Conservation (phyloP, 129 eudicot genomes). For the Saposhnikovia divaricata region DNA sequence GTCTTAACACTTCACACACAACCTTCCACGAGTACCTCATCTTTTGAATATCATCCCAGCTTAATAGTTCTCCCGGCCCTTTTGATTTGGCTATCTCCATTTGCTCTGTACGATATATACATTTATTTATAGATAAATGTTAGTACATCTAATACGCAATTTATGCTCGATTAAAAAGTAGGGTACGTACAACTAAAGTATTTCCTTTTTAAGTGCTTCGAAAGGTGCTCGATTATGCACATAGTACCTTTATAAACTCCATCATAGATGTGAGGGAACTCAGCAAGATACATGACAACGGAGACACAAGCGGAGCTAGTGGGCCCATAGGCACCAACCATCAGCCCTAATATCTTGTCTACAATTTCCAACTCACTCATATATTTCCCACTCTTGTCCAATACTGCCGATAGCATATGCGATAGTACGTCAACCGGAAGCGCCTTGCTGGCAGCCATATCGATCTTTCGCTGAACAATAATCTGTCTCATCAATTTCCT, state of each 20-base stretch:
- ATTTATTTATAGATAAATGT: not conserved
- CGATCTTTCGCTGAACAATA: too few species aligned
- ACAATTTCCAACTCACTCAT: conserved; percentile 59
- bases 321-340: conserved; percentile 79
- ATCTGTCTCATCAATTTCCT: too few species aligned
- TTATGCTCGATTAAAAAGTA: too few species aligned
- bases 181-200: not conserved
- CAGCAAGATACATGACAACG: conserved; percentile 75
- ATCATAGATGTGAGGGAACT: conserved; percentile 63
- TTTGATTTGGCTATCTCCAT: conserved; percentile 60
- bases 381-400: too few species aligned
- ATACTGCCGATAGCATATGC: too few species aligned
- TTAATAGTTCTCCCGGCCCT: conserved; percentile 55
- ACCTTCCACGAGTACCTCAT: conserved; percentile 91
- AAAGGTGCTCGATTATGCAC: not conserved
- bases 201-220: not conserved
- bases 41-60: conserved; percentile 69
- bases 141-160: too few species aligned
- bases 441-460: too few species aligned
- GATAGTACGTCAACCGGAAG: too few species aligned
- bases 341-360: conserved; percentile 66
- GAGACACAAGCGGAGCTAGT: conserved; percentile 81
- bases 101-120: conserved; percentile 38
- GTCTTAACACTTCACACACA: conserved; percentile 74
- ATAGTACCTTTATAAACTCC: conserved; percentile 50